Percentiles rank a stretch among this genome's conserved stretches.
Evolutionary conservation across 129 eudicot species (phyloP).

Genomic region (Rutidosis leptorrhynchoides): DNA sequence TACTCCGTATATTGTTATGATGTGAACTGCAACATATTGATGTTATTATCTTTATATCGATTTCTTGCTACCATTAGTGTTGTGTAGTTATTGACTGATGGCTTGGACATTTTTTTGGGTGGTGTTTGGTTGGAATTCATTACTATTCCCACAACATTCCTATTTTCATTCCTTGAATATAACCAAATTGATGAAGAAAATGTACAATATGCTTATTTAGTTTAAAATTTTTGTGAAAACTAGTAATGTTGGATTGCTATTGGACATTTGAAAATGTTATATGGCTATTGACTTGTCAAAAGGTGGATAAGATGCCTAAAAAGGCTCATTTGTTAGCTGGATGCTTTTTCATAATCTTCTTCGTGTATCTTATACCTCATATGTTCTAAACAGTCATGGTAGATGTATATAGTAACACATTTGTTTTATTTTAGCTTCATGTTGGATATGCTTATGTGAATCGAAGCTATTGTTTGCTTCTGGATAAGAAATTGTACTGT

Average conservation of each 20-base stretch:
- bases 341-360: neutral
- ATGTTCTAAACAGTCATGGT: neutral
- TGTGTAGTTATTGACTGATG: neutral
- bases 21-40: slow-evolving; percentile 1
- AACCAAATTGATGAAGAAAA: neutral
- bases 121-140: neutral
- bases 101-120: neutral
- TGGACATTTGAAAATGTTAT: neutral
- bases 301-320: neutral
- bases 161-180: neutral
- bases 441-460: slow-evolving; percentile 2
- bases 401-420: neutral
- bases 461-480: neutral
- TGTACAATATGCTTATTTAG: neutral
- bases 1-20: too few relatives aligned
- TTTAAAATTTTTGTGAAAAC: neutral
- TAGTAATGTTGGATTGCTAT: neutral
- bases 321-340: neutral
- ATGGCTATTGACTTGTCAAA: neutral
- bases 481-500: neutral
- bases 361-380: neutral
- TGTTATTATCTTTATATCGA: neutral
- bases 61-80: neutral
- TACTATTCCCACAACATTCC: neutral
- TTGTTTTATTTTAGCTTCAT: neutral